Percentiles rank a stretch among this genome's conserved stretches.
Conservation (phyloP, 2,329 filamentous ascomycete genomes). For the Parastagonospora avenae region DNA sequence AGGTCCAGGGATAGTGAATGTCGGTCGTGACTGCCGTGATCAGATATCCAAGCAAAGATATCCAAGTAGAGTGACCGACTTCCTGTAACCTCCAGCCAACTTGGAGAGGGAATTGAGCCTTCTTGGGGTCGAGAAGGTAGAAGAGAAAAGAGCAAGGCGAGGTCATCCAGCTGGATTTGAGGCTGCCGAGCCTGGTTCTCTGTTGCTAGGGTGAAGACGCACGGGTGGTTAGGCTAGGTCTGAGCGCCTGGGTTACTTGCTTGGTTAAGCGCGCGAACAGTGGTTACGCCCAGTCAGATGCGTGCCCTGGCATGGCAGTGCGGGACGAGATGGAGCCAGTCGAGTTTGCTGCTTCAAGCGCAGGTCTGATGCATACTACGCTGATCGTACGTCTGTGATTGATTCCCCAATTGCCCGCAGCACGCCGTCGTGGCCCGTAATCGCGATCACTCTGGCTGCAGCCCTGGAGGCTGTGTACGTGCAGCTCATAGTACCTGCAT, state of each 20-base stretch:
- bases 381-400: slow-evolving; percentile 28
- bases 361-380: slow-evolving; percentile 20
- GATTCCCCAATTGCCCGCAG: slow-evolving; percentile 10
- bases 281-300: neutral
- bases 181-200: slow-evolving; percentile 35
- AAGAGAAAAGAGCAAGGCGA: slow-evolving; percentile 32
- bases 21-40: slow-evolving; percentile 33
- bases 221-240: slow-evolving; percentile 33
- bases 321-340: slow-evolving; percentile 22
- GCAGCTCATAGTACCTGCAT: slow-evolving; percentile 6
- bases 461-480: neutral
- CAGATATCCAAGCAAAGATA: slow-evolving; percentile 7
- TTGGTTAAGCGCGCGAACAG: neutral
- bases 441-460: slow-evolving; percentile 7
- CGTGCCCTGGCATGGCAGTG: slow-evolving; percentile 2
- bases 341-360: slow-evolving; percentile 24
- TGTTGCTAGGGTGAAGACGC: slow-evolving; percentile 30
- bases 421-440: slow-evolving; percentile 16
- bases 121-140: slow-evolving; percentile 49
- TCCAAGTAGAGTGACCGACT: slow-evolving; percentile 34
- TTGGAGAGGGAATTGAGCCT: slow-evolving; percentile 35
- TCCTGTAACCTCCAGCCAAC: slow-evolving; percentile 27
- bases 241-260: slow-evolving; percentile 19
- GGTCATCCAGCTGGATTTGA: slow-evolving; percentile 45
- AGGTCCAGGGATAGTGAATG: slow-evolving; percentile 22